phyloP scores from a whole-genome alignment of 257 asterid species.

The Dorcoceras hygrometricum region DNA sequence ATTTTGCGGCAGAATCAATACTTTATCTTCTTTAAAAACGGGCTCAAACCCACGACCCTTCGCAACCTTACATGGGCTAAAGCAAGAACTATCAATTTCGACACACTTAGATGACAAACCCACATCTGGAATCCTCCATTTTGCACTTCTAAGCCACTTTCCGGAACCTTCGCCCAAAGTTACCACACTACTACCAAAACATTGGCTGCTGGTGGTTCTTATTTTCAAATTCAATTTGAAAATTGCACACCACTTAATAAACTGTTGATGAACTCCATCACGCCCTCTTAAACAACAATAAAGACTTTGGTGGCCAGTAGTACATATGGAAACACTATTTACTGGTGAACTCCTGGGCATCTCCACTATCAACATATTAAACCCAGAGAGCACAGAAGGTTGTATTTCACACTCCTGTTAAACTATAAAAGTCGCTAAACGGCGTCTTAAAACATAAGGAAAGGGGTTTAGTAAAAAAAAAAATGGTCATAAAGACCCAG shows the following conservation, averaged over 20 bases:
- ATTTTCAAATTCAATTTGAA: conserved; percentile 22
- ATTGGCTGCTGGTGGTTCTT: conserved; percentile 18
- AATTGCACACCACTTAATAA: conserved; percentile 28
- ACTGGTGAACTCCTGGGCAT: conserved; percentile 26
- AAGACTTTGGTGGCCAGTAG: conserved; percentile 16
- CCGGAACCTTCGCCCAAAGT: conserved; percentile 17
- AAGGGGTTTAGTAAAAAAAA: conserved; percentile 4
- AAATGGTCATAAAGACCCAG: conserved; percentile 11
- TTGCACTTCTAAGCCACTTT: conserved; percentile 16
- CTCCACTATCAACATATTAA: conserved; percentile 37
- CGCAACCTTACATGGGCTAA: conserved; percentile 29
- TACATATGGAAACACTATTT: conserved; percentile 24
- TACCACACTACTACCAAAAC: conserved; percentile 24
- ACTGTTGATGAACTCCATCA: conserved; percentile 27
- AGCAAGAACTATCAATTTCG: conserved; percentile 3
- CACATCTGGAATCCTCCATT: conserved; percentile 14
- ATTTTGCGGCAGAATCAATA: conserved; percentile 20
- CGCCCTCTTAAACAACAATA: conserved; percentile 19
- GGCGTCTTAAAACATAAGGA: not conserved
- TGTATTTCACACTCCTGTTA: conserved; percentile 16
- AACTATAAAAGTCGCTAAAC: conserved; percentile 21
- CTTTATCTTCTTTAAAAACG: conserved; percentile 27
- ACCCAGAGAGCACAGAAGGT: conserved; percentile 17
- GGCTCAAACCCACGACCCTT: conserved; percentile 36
- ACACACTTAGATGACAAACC: conserved; percentile 10